A percentile compares a stretch with the other conserved stretches of the same genome.
phyloP scores from a whole-genome alignment of 345 rosid genomes.

The Hypericum perforatum region DNA sequence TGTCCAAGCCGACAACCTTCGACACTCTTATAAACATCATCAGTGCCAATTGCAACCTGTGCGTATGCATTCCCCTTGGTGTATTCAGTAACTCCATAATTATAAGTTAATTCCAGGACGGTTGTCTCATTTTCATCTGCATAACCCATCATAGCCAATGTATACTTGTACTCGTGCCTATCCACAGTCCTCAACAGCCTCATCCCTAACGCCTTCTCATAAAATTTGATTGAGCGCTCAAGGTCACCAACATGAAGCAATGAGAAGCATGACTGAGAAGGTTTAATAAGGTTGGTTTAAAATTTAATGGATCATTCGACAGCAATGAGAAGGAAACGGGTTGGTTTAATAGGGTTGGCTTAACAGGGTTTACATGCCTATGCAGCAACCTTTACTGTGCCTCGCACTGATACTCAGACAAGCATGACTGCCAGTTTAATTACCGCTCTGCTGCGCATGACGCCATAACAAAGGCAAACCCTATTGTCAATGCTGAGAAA shows the following conservation, averaged over 20 bases:
- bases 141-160: constrained; percentile 83
- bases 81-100: constrained; percentile 80
- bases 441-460: constrained; percentile 9
- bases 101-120: constrained; percentile 76
- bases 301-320: background rate
- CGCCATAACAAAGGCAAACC: constrained; percentile 16
- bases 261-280: no score
- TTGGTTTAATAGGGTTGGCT: no score
- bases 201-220: constrained; percentile 96
- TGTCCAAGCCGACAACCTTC: constrained; percentile 63
- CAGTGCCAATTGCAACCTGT: constrained; percentile 77
- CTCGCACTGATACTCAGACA: constrained; percentile 13
- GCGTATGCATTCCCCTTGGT: constrained; percentile 91
- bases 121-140: constrained; percentile 69
- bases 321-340: constrained; percentile 6
- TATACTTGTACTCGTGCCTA: constrained; percentile 74
- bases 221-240: constrained; percentile 71
- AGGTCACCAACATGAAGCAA: constrained; percentile 93
- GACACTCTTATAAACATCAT: constrained; percentile 92
- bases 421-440: constrained; percentile 9
- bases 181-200: constrained; percentile 57
- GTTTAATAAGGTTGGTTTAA: no score
- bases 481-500: constrained; percentile 13
- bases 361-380: constrained; percentile 16
- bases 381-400: constrained; percentile 15